A percentile compares a stretch with the other conserved stretches of the same genome.
phyloP scores from a whole-genome alignment of 2,329 filamentous ascomycete species.

The Acrodontium crateriforme region DNA sequence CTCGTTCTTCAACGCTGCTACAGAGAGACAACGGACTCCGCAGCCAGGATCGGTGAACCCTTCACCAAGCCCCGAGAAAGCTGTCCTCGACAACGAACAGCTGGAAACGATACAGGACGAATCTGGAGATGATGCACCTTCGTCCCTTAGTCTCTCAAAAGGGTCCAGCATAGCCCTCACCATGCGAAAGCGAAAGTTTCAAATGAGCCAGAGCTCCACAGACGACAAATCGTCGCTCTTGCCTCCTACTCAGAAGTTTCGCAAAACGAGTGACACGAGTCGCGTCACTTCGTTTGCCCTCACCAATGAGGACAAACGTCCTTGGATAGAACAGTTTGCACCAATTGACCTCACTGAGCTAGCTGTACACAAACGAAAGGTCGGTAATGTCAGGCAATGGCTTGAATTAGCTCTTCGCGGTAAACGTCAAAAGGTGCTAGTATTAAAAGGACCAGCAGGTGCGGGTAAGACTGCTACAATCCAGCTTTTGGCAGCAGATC shows the following conservation, averaged over 20 bases:
- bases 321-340: conserved; percentile 79
- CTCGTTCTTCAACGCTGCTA: conserved; percentile 35
- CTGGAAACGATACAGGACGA: conserved; percentile 21
- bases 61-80: conserved; percentile 27
- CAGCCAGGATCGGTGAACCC: conserved; percentile 14
- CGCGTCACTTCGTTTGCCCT: conserved; percentile 18
- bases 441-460: conserved; percentile 82
- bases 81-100: conserved; percentile 14
- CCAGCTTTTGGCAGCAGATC: conserved; percentile 59
- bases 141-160: conserved; percentile 14
- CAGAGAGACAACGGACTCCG: conserved; percentile 24
- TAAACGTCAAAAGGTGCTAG: conserved; percentile 21
- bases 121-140: conserved; percentile 14
- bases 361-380: conserved; percentile 89
- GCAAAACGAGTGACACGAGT: conserved; percentile 24
- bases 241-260: conserved; percentile 30
- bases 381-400: conserved; percentile 74
- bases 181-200: conserved; percentile 22
- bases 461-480: conserved; percentile 88
- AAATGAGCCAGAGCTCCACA: conserved; percentile 7
- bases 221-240: conserved; percentile 6
- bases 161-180: conserved; percentile 20
- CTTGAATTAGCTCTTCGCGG: conserved; percentile 60
- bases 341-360: conserved; percentile 67
- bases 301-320: conserved; percentile 44